These are phyloP conservation scores for Cladobotryum mycophilum DNA, from an alignment of 2,329 filamentous ascomycete species.

Conservation along the genomic window DNA sequence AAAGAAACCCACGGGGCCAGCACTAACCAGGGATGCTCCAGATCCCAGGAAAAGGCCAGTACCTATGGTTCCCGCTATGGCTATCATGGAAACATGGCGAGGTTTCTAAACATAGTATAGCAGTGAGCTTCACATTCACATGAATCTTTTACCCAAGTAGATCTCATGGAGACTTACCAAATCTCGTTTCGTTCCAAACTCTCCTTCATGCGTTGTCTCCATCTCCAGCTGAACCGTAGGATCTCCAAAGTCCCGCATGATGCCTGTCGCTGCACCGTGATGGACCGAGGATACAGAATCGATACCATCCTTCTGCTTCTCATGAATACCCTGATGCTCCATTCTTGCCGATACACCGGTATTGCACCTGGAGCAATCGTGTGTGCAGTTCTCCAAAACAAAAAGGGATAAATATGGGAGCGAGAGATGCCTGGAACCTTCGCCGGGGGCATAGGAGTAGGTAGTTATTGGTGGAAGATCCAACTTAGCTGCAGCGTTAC, in stretches of 20 bases:
- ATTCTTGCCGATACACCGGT: too few species aligned
- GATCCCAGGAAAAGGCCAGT: constrained; percentile 21
- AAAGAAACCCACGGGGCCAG: constrained; percentile 13
- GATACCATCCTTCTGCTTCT: too few species aligned
- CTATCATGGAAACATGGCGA: constrained; percentile 29
- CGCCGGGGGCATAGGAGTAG: not conserved
- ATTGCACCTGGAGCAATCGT: too few species aligned
- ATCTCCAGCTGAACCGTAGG: constrained; percentile 8
- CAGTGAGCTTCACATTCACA: not conserved
- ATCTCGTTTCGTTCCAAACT: constrained; percentile 13
- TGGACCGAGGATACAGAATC: constrained; percentile 6
- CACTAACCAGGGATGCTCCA: constrained; percentile 12
- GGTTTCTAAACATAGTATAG: constrained; percentile 10
- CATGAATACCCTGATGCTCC: too few species aligned
- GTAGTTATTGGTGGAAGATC: not conserved
- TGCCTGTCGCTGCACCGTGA: not conserved
- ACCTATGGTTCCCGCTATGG: constrained; percentile 35
- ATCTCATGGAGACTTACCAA: constrained; percentile 4
- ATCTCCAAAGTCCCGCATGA: constrained; percentile 5
- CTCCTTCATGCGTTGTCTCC: constrained; percentile 12
- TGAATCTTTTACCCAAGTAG: too few species aligned
- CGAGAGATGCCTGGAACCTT: too few species aligned
- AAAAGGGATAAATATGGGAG: too few species aligned
- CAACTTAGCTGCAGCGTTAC: not conserved
- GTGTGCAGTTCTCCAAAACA: too few species aligned